Conservation (phyloP, 2,329 filamentous ascomycete species). For the Orbilia javanica region DNA sequence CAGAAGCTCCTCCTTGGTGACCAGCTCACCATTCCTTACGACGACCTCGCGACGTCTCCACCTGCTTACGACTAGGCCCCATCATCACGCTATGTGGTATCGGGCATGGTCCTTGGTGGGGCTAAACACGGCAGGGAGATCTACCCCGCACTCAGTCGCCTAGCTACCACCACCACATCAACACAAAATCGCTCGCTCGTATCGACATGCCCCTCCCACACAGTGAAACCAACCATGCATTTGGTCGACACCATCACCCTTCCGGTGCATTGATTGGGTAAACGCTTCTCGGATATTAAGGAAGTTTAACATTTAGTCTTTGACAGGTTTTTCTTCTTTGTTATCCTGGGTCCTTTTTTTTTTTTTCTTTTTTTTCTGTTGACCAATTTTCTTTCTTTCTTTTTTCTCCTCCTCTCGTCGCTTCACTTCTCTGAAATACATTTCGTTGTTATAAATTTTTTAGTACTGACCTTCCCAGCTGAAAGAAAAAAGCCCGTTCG, state of each 20-base stretch:
- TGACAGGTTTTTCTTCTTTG: slow-evolving; percentile 34
- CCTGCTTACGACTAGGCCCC: slow-evolving; percentile 47
- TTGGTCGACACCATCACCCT: slow-evolving; percentile 48
- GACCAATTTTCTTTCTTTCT: slow-evolving; percentile 20
- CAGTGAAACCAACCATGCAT: slow-evolving; percentile 31
- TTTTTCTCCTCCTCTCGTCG: slow-evolving; percentile 31
- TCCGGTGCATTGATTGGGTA: slow-evolving; percentile 47
- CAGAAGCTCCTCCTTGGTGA: slow-evolving; percentile 57
- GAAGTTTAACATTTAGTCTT: slow-evolving; percentile 36
- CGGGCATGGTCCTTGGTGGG: slow-evolving; percentile 39
- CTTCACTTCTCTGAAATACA: slow-evolving; percentile 30
- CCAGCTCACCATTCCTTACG: slow-evolving; percentile 44
- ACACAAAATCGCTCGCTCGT: slow-evolving; percentile 53
- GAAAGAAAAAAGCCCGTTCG: slow-evolving; percentile 15
- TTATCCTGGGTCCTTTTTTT: slow-evolving; percentile 31
- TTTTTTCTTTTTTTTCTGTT: slow-evolving; percentile 3
- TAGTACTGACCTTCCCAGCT: slow-evolving; percentile 18
- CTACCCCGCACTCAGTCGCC: slow-evolving; percentile 57
- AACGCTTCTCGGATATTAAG: slow-evolving; percentile 33
- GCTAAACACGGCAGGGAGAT: slow-evolving; percentile 58
- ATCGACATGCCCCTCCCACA: slow-evolving; percentile 34
- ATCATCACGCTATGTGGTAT: slow-evolving; percentile 44
- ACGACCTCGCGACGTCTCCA: slow-evolving; percentile 49
- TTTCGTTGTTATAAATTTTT: slow-evolving; percentile 34
- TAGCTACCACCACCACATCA: slow-evolving; percentile 32